phyloP scores from a whole-genome alignment of 2,329 filamentous ascomycete species.

The Fusarium sp. region DNA sequence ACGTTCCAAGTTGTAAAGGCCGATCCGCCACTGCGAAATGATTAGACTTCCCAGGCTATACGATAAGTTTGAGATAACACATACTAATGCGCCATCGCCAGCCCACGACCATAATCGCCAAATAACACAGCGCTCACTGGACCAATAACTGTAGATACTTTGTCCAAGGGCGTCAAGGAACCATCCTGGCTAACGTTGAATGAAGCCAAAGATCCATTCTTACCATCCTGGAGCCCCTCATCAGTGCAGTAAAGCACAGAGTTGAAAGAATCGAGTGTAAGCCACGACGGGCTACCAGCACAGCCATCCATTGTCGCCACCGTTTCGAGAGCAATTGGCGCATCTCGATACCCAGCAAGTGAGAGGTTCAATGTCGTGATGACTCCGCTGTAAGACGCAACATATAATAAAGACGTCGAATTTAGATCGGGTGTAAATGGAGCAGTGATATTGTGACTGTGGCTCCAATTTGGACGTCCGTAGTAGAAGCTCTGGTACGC shows the following conservation, averaged over 20 bases:
- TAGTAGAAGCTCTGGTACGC: slow-evolving; percentile 20
- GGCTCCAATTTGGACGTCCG: slow-evolving; percentile 14
- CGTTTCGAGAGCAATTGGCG: slow-evolving; percentile 48
- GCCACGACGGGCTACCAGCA: slow-evolving; percentile 66
- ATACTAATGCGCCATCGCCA: slow-evolving; percentile 59
- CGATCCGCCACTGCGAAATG: slow-evolving; percentile 48
- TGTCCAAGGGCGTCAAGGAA: slow-evolving; percentile 51
- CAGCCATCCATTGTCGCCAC: slow-evolving; percentile 58
- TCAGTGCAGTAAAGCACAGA: slow-evolving; percentile 67
- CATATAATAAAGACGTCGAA: slow-evolving; percentile 50
- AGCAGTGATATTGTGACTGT: slow-evolving; percentile 9
- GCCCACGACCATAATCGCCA: slow-evolving; percentile 51
- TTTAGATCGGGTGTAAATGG: background rate
- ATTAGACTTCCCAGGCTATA: slow-evolving; percentile 11
- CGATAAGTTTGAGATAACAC: slow-evolving; percentile 31
- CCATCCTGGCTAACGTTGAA: slow-evolving; percentile 52
- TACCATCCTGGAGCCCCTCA: slow-evolving; percentile 59
- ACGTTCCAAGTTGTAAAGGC: slow-evolving; percentile 58
- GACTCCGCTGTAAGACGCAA: slow-evolving; percentile 58
- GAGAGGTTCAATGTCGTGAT: slow-evolving; percentile 59
- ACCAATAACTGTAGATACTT: slow-evolving; percentile 49
- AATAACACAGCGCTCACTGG: slow-evolving; percentile 57
- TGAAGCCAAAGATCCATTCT: slow-evolving; percentile 57
- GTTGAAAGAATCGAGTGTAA: slow-evolving; percentile 62
- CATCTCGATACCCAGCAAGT: slow-evolving; percentile 23